These are phyloP conservation scores for Diversispora epigaea DNA, from an alignment of 192 early-diverging fungal species.

Conservation along the genomic window DNA sequence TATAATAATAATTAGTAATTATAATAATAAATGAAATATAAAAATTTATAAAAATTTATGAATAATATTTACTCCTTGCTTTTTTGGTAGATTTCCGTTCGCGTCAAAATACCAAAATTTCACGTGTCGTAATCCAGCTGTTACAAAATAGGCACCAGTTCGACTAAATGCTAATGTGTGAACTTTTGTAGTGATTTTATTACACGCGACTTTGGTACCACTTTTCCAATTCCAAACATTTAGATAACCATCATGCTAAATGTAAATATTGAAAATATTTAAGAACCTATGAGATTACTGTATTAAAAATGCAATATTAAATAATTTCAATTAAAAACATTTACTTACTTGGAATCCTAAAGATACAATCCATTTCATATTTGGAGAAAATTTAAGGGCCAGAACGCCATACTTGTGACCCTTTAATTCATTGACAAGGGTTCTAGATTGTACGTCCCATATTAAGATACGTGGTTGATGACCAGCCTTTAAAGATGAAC, in stretches of 20 bases:
- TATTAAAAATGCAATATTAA: background rate
- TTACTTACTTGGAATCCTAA: slow-evolving; percentile 67
- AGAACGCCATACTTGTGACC: slow-evolving; percentile 81
- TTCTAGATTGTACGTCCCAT: slow-evolving; percentile 60
- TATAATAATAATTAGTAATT: background rate
- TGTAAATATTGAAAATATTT: background rate
- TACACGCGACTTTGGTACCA: slow-evolving; percentile 59
- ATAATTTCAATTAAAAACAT: background rate
- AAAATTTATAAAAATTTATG: background rate
- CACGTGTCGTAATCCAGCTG: slow-evolving; percentile 72
- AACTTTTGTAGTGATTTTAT: slow-evolving; percentile 63
- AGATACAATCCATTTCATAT: slow-evolving; percentile 66
- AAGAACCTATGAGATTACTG: slow-evolving; percentile 4
- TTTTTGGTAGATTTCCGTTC: slow-evolving; percentile 39
- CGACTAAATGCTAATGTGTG: slow-evolving; percentile 63
- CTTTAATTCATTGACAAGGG: slow-evolving; percentile 58
- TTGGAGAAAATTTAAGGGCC: slow-evolving; percentile 69
- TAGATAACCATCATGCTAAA: slow-evolving; percentile 77
- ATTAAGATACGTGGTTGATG: slow-evolving; percentile 78
- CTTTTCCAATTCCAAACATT: slow-evolving; percentile 83
- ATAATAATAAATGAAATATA: background rate
- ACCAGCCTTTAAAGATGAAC: slow-evolving; percentile 54
- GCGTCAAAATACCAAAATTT: slow-evolving; percentile 78
- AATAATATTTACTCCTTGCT: slow-evolving; percentile 24
- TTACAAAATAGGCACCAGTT: slow-evolving; percentile 70